phyloP scores from a whole-genome alignment of 2,329 filamentous ascomycete genomes.

The Colletotrichum sp. region DNA sequence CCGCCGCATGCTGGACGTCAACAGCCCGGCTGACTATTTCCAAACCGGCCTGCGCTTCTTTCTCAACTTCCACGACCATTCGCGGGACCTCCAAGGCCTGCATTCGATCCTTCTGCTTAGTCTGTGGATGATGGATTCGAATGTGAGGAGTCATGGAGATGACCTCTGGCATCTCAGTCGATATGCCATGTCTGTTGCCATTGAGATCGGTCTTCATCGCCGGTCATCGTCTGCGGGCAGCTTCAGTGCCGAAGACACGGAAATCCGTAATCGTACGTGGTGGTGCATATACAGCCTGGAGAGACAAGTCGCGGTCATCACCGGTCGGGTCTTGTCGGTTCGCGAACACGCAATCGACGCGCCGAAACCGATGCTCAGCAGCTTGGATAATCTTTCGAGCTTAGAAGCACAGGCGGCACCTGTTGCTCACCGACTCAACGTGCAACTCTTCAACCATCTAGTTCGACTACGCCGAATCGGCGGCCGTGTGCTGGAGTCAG shows the following conservation, averaged over 20 bases:
- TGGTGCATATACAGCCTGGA: constrained; percentile 28
- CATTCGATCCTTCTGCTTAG: constrained; percentile 26
- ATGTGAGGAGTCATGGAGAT: constrained; percentile 16
- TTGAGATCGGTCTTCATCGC: constrained; percentile 28
- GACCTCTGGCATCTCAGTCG: constrained; percentile 31
- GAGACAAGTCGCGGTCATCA: constrained; percentile 26
- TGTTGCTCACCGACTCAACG: constrained; percentile 15
- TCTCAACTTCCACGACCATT: constrained; percentile 21
- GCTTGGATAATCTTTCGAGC: constrained; percentile 20
- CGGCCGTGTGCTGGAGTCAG: constrained; percentile 28
- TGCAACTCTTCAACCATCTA: constrained; percentile 18
- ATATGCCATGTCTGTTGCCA: constrained; percentile 30
- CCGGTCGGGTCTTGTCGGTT: constrained; percentile 27
- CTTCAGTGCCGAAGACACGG: constrained; percentile 25
- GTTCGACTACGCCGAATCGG: constrained; percentile 23
- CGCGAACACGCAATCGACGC: constrained; percentile 29
- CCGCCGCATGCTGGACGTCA: constrained; percentile 25
- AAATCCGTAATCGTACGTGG: constrained; percentile 27
- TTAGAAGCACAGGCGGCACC: constrained; percentile 16
- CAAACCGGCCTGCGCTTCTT: constrained; percentile 27
- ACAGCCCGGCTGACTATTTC: constrained; percentile 25
- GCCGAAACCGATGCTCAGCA: constrained; percentile 7
- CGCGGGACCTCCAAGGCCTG: constrained; percentile 23
- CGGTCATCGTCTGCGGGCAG: constrained; percentile 22
- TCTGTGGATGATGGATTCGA: constrained; percentile 29